These are phyloP conservation scores for Mycosarcoma mackinlayi DNA, from an alignment of 1,284 basidiomycete species.

Conservation along the genomic window DNA sequence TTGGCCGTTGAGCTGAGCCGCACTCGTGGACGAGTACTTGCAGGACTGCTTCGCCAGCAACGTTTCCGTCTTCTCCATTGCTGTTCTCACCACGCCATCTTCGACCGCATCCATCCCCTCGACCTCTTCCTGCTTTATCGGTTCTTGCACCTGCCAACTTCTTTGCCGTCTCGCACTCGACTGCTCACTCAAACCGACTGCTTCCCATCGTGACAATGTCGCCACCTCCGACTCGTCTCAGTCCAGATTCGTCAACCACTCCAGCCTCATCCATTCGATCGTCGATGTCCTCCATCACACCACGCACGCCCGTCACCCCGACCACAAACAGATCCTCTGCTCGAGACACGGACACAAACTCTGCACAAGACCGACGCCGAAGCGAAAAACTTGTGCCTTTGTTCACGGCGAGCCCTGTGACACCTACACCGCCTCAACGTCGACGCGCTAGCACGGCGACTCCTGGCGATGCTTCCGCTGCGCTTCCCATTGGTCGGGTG, in stretches of 20 bases:
- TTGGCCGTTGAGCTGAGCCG: not conserved
- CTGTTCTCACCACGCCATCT: too few relatives aligned
- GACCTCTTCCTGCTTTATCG: too few relatives aligned
- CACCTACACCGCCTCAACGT: not conserved
- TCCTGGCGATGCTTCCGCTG: not conserved
- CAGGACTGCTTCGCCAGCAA: too few relatives aligned
- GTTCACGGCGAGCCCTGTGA: not conserved
- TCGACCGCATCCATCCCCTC: too few relatives aligned
- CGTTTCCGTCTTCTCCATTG: too few relatives aligned
- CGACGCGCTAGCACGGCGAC: not conserved
- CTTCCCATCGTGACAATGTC: too few relatives aligned
- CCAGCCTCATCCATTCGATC: not conserved
- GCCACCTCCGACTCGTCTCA: not conserved
- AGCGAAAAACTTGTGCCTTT: not conserved
- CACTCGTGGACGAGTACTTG: too few relatives aligned
- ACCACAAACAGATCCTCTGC: not conserved
- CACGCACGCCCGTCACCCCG: not conserved
- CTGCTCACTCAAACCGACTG: too few relatives aligned
- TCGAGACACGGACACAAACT: not conserved
- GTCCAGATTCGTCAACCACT: too few relatives aligned
- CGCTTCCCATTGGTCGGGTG: not conserved
- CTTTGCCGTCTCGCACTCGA: too few relatives aligned
- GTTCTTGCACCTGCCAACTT: too few relatives aligned
- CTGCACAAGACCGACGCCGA: not conserved
- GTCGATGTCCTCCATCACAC: too few relatives aligned